Evolutionary conservation across 2,329 filamentous ascomycete genomes (phyloP), one percentile per base, ranked within the genome.

Genomic region (Alternaria sp.): DNA sequence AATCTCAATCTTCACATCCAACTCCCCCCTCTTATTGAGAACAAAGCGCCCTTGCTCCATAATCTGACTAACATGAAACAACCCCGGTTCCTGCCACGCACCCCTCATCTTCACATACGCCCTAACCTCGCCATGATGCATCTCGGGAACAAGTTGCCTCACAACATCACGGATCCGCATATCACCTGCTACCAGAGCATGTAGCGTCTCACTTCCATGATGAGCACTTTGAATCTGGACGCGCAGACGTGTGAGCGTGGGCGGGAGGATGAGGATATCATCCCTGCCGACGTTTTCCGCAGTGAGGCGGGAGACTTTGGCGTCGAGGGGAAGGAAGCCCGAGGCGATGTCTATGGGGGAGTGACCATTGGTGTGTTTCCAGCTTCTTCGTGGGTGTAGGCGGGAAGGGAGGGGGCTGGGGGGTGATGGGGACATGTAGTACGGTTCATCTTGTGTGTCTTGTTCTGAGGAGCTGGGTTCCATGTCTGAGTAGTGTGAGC

Each of bases 81-180:
- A 24, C 21, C 45, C 49, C 8, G 42, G 26, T 45, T 66, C 61
- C 45, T 49, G 34, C 65, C 63, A 67, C 42, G 50, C 54, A 3
- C 65, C 65, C 37, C 51, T 44, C 31, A 50, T 13, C 51, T 52
- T 58, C 3, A 66, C 61, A 10, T 37, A 45, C 21, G 44, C 56
- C 6, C 34, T 36, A 10, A 50, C 45, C 4, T 57, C 55, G 0
- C 13, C 53, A 13, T 9, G 9, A 13, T 54, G n/a, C 14, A 14
- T 33, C 13, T 33, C 24, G 5, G 57, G 28, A 9, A 67, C 14
- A 10, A 68, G 1, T 26, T 67, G 64, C 21, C 33, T 51, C 0
- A 67, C 29, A 2, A 63, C 53, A 17, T 67, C 62, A 14, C 60
- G 54, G 13, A 67, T 41, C 1, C 51, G 63, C 66, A 62, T 57